Evolutionary conservation across 2,329 filamentous ascomycete species (phyloP).

Genomic region (Fusarium setosum): DNA sequence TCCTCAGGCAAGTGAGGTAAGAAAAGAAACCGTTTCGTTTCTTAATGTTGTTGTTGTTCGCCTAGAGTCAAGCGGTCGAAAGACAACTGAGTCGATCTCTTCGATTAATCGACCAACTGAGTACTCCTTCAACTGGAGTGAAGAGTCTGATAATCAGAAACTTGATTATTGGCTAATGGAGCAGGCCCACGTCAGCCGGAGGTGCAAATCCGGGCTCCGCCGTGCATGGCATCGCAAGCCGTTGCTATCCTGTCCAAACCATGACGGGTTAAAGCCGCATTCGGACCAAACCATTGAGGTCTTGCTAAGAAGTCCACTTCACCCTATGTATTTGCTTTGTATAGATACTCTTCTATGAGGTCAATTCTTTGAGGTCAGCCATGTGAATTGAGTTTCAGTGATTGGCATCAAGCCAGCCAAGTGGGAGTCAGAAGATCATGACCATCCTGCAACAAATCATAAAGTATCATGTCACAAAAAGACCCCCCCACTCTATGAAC

Average conservation of each 20-base stretch:
- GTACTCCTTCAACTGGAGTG: neutral
- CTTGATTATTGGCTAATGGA: constrained; percentile 20
- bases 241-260: constrained; percentile 8
- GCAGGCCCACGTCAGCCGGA: neutral
- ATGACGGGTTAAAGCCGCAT: constrained; percentile 36
- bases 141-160: constrained; percentile 11
- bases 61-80: too few species aligned
- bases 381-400: too few species aligned
- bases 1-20: too few species aligned
- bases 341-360: too few species aligned
- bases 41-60: too few species aligned
- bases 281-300: constrained; percentile 8
- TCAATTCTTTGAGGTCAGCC: too few species aligned
- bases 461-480: constrained; percentile 1
- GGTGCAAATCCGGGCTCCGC: constrained; percentile 19
- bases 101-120: neutral
- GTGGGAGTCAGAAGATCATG: neutral
- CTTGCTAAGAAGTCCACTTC: constrained; percentile 9
- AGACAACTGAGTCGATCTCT: too few species aligned
- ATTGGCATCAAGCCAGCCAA: neutral
- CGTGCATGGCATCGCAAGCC: constrained; percentile 1
- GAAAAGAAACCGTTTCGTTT: too few species aligned
- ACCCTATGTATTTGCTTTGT: too few species aligned
- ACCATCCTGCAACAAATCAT: neutral
- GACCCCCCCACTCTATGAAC: constrained; percentile 19